Evolutionary conservation across 495 filamentous ascomycete genomes (phyloP).

Genomic region (Podospora sp.): DNA sequence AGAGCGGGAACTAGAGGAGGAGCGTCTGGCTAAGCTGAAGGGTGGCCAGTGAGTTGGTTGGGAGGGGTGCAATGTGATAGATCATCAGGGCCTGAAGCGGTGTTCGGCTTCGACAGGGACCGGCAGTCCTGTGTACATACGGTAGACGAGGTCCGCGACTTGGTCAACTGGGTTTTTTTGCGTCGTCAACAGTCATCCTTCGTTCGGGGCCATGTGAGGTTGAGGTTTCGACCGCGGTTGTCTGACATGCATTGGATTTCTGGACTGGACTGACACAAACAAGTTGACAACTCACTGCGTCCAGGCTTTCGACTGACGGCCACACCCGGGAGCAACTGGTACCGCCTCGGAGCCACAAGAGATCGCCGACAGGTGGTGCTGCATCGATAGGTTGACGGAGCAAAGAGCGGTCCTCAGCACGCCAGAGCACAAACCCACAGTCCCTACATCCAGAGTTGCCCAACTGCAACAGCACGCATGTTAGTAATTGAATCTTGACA

Average conservation of each 20-base stretch:
- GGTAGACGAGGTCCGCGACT: constrained; percentile 28
- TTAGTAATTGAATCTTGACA: not conserved
- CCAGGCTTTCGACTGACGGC: not conserved
- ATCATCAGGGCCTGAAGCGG: not conserved
- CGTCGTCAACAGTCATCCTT: constrained; percentile 7
- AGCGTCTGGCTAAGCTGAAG: constrained; percentile 53
- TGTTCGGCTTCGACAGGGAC: constrained; percentile 19
- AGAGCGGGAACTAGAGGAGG: constrained; percentile 89
- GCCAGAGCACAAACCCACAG: not conserved
- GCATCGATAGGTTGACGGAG: not conserved
- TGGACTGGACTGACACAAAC: not conserved
- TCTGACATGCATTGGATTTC: not conserved
- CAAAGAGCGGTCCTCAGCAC: not conserved
- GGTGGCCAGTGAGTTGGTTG: constrained; percentile 10
- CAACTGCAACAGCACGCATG: not conserved
- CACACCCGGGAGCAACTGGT: not conserved
- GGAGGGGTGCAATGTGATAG: not conserved
- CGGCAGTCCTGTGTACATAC: constrained; percentile 35
- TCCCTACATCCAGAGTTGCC: not conserved
- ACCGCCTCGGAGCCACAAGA: not conserved
- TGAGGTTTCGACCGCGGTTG: not conserved
- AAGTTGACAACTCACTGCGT: not conserved
- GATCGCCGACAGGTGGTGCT: not conserved
- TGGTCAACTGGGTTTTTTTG: constrained; percentile 27
- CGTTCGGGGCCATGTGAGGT: not conserved